These are phyloP conservation scores for Rhizopus microsporus DNA, from an alignment of 371 early-diverging fungal genomes.

Conservation along the genomic window DNA sequence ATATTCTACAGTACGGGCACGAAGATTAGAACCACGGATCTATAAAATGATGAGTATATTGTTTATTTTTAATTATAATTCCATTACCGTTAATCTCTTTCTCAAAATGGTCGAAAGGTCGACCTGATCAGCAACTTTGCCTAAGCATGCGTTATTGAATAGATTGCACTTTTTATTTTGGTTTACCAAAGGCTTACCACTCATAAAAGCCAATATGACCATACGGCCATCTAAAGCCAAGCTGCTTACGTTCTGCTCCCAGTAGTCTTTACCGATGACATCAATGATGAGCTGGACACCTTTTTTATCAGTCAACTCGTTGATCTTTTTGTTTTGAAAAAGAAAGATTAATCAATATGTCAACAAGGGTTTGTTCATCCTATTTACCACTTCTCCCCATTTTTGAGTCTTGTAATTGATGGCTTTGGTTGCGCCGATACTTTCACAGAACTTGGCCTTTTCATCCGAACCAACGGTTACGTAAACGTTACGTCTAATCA, in stretches of 20 bases:
- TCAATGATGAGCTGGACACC: slow-evolving; percentile 78
- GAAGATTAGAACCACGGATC: slow-evolving; percentile 73
- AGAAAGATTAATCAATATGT: too few species aligned
- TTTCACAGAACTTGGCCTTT: slow-evolving; percentile 66
- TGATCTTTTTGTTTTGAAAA: slow-evolving; percentile 25
- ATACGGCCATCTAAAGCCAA: slow-evolving; percentile 75
- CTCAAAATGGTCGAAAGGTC: slow-evolving; percentile 57
- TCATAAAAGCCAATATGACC: slow-evolving; percentile 69
- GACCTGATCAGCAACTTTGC: slow-evolving; percentile 45
- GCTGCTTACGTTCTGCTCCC: slow-evolving; percentile 59
- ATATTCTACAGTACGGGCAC: slow-evolving; percentile 66
- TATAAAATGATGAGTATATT: slow-evolving; percentile 13
- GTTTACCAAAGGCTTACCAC: slow-evolving; percentile 13
- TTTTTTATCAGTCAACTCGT: slow-evolving; percentile 51
- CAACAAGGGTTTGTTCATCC: too few species aligned
- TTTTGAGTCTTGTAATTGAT: slow-evolving; percentile 75
- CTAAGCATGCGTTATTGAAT: slow-evolving; percentile 10
- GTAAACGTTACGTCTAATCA: slow-evolving; percentile 54
- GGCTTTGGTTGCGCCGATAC: slow-evolving; percentile 70
- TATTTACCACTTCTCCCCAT: slow-evolving; percentile 57
- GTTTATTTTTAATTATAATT: not conserved
- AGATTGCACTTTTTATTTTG: not conserved
- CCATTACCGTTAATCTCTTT: slow-evolving; percentile 63
- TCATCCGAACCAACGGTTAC: slow-evolving; percentile 70
- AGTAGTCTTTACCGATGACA: slow-evolving; percentile 72